Base-by-base conservation (phyloP, 768 basidiomycete species). In the Tulasnella sp. region DNA sequence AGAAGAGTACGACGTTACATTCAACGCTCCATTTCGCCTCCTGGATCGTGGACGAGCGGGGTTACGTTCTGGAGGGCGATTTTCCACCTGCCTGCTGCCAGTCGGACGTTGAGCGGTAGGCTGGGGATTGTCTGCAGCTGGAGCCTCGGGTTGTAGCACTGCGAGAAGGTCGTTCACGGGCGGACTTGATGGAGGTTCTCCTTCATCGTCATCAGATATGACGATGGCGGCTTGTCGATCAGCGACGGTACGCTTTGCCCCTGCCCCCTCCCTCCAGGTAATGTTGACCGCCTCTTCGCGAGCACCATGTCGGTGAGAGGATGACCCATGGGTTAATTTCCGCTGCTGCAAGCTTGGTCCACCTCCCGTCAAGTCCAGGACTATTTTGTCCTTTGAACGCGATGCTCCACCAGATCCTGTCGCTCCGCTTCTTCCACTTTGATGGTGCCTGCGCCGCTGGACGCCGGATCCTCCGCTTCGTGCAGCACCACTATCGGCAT, bases 141-240 rank as follows among this genome's bases (percentile, higher is more conserved):
- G 72, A 25, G 39, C 31, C 40, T 67, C 39, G 25, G 77, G 72
- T 73, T 58, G 72, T 5, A 77, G 38, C 2, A 74, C 58, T 19
- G 67, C 19, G 58, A 67, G 29, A 52, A 77, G 52, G 54, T 71
- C 71, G 31, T 36, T 22, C 36, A 39, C 25, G 34, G 54, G 54
- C n/a, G 29, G 73, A 37, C 36, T 75, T 2, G 52, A 68, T 29
- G 38, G 29, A 31, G 38, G 42, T 37, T 19, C 42, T 34, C 64
- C 25, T 37, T 58, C 73, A 19, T 74, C 73, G 49, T 67, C 73
- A 58, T 74, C 73, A 25, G 73, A 74, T n/a, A 74, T 58, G 15
- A 54, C 34, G 54, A 67, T 74, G 22, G 71, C 40, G 19, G 45
- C 7, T 40, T 45, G 29, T 25, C 14, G 8, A 29, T 64, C 29